Evolutionary conservation across 2,329 filamentous ascomycete species (phyloP).

Genomic region (Exophiala sp.): DNA sequence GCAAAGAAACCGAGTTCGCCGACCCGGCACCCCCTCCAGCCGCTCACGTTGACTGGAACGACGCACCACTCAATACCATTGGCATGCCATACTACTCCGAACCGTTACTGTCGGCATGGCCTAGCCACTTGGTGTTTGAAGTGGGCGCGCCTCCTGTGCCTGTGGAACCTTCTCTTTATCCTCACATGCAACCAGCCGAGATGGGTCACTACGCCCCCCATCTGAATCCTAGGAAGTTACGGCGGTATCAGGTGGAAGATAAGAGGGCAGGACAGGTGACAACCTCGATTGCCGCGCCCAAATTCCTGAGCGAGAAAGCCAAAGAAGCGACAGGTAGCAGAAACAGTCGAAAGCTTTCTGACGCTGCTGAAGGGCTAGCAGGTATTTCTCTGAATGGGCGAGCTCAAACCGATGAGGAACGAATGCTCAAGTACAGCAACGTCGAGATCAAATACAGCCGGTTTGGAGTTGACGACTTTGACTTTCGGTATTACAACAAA

Average conservation of each 20-base stretch:
- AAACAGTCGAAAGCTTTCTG: constrained; percentile 41
- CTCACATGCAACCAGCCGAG: constrained; percentile 63
- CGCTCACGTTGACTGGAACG: constrained; percentile 60
- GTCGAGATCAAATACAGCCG: constrained; percentile 99
- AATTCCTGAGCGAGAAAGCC: constrained; percentile 90
- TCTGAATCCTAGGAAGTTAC: constrained; percentile 54
- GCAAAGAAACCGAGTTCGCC: constrained; percentile 70
- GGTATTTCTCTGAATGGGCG: constrained; percentile 57
- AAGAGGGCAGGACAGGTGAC: constrained; percentile 61
- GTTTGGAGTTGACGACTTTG: constrained; percentile 98
- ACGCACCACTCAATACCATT: constrained; percentile 74
- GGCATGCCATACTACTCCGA: constrained; percentile 95
- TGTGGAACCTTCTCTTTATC: constrained; percentile 64
- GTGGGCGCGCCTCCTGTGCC: constrained; percentile 74
- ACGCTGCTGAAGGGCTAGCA: constrained; percentile 60
- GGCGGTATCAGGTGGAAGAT: constrained; percentile 77
- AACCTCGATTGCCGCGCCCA: constrained; percentile 66
- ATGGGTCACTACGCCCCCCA: constrained; percentile 75
- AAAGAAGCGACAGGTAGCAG: constrained; percentile 51
- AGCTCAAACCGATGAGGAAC: constrained; percentile 67
- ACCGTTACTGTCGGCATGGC: constrained; percentile 80
- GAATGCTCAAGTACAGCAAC: constrained; percentile 82
- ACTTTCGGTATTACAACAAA: constrained; percentile 97
- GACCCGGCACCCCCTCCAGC: constrained; percentile 58
- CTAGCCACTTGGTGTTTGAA: constrained; percentile 74